Base-by-base conservation (phyloP, 495 filamentous ascomycete genomes). In the Penicillium arizonense region DNA sequence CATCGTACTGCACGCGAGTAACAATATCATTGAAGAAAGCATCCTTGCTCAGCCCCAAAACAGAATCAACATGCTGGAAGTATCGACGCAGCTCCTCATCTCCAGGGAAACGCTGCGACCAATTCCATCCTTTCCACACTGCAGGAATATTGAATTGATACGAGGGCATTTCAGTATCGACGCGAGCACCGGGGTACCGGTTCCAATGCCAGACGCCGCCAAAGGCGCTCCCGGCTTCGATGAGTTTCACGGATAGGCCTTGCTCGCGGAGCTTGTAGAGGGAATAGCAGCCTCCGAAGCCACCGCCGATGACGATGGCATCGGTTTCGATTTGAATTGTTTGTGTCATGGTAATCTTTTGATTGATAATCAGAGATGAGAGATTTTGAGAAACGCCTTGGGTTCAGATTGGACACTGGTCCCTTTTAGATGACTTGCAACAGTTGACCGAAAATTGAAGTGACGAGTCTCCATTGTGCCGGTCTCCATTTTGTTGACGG, bases 121-220 rank as follows among this genome's bases (percentile, higher is more conserved):
- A 84, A 42, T 68, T 77, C 74, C 70, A 82, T 13, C 71, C 69
- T 52, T 78, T 73, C 62, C 72, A 82, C 20, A 79, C 68, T 28
- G 79, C 73, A 20, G 75, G 74, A 23, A 71, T 71, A 20, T 73
- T 73, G 49, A 75, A 77, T 56, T 82, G 66, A 57, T 83, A 83
- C 12, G 71, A 60, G 1, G 77, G 78, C 11, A 78, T 68, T 28
- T 75, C 66, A 2, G 71, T 69, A 57, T 83, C 81, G 9, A 83
- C 78, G 2, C 74, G 62, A 9, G 59, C 59, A 18, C 65, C 62
- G 4, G 81, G 81, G 51, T 83, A 84, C 18, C 72, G 56, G 53
- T 81, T 83, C 76, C 74, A 77, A 44, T 73, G 58, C 80, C 79
- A 82, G n/a, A 73, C 69, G 7, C 81, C 81, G 2, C 80, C 81